Evolutionary conservation across 768 basidiomycete genomes (phyloP), one percentile per base, ranked within the genome.

Genomic region (Lentinula lateritia): DNA sequence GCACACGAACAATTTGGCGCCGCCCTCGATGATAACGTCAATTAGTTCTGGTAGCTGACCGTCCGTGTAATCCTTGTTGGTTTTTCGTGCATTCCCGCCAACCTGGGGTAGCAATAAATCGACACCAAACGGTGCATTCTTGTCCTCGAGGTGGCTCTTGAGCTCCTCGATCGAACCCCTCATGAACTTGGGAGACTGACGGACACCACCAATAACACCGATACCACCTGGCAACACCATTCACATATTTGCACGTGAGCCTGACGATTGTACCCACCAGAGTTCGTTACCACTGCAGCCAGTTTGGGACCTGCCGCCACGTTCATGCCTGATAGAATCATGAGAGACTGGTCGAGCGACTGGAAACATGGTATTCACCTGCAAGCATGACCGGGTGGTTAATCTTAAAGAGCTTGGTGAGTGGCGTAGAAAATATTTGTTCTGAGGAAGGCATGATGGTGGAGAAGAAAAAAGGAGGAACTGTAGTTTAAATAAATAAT

Each of bases 231-330:
- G 28, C 8, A 5, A 28, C 3, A 56, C 23, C 16, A n/a, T 48
- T 32, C 42, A 13, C 58, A 61, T 7, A 56, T 45, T 15, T 16
- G 18, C 28, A 23, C 15, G 28, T 50, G 18, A 32, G n/a, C 15
- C 16, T 53, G 23, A 38, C n/a, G 3, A 10, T 32, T 2, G 6
- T 41, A 63, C 71, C 48, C 63, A 80, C 89, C 93, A 20, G 93
- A 84, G 68, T 95, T 95, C n/a, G 92, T 92, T n/a, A 95, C 92
- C 1, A 90, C 85, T 20, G 92, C 93, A 18, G 93, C 93, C 7
- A 95, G 76, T 72, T 80, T 88, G 10, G 92, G 90, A 6, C 91
- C 91, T 52, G 92, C 90, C 56, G 92, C 92, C 36, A 93, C 86
- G 69, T 91, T 92, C 92, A 93, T 93, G 60, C 88, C 83, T 75